Evolutionary conservation across 2,329 filamentous ascomycete species (phyloP).

Genomic region (Atkinsonella texensis): DNA sequence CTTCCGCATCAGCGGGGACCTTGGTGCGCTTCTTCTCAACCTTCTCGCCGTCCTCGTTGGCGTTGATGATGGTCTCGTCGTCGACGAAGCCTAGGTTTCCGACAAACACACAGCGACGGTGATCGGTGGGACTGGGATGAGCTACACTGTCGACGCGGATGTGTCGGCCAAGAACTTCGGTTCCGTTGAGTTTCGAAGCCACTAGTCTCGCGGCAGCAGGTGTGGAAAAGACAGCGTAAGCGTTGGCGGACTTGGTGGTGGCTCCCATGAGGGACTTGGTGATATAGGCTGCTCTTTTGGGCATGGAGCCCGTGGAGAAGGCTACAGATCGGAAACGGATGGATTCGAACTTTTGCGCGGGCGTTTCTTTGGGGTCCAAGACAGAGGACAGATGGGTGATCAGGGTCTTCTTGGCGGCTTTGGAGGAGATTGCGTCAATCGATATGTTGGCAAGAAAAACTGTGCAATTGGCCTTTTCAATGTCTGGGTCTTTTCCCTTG

Average conservation of each 20-base stretch:
- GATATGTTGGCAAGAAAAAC: conserved; percentile 92
- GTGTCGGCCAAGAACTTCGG: conserved; percentile 72
- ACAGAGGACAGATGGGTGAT: conserved; percentile 68
- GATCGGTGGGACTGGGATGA: conserved; percentile 70
- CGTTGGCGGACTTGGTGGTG: conserved; percentile 87
- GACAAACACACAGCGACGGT: conserved; percentile 87
- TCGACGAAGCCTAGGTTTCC: conserved; percentile 95
- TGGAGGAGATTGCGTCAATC: conserved; percentile 68
- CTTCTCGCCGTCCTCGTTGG: conserved; percentile 51
- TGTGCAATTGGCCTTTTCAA: conserved; percentile 75
- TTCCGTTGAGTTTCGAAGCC: conserved; percentile 69
- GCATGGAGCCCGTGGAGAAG: conserved; percentile 63
- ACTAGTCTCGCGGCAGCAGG: conserved; percentile 64
- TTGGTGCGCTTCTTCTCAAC: conserved; percentile 64
- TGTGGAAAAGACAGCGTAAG: conserved; percentile 82
- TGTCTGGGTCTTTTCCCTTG: conserved; percentile 55
- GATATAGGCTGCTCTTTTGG: conserved; percentile 89
- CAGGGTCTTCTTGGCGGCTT: conserved; percentile 66
- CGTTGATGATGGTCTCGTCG: conserved; percentile 63
- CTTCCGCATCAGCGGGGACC: conserved; percentile 73
- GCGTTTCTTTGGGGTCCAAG: conserved; percentile 39
- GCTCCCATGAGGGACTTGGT: conserved; percentile 82
- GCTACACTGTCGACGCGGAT: conserved; percentile 83
- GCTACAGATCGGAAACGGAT: conserved; percentile 90
- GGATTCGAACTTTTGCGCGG: conserved; percentile 68